Evolutionary conservation across 805 yeast species (phyloP).

Genomic region (Suhomyces vadensis): DNA sequence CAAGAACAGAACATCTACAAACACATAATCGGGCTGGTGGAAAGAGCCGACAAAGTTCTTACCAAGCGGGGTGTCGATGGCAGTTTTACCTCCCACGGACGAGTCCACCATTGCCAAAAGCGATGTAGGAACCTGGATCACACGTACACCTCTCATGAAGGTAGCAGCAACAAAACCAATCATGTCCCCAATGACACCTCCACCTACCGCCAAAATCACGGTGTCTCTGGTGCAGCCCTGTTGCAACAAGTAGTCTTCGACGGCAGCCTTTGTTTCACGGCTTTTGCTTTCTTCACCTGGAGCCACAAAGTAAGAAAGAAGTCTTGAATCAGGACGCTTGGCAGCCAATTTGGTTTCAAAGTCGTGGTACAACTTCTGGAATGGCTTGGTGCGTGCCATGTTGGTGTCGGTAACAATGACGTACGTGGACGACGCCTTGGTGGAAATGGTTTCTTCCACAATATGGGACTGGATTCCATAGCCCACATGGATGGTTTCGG

Average conservation of each 20-base stretch:
- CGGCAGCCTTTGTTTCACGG: constrained; percentile 84
- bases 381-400: constrained; percentile 65
- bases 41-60: constrained; percentile 96
- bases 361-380: constrained; percentile 44
- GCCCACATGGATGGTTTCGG: constrained; percentile 87
- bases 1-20: constrained; percentile 84
- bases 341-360: constrained; percentile 40
- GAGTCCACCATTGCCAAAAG: constrained; percentile 96
- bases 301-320: constrained; percentile 71
- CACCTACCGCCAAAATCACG: constrained; percentile 91
- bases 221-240: constrained; percentile 96
- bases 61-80: constrained; percentile 94
- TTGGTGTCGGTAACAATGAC: constrained; percentile 88
- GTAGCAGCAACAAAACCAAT: constrained; percentile 99
- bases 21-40: constrained; percentile 91
- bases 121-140: constrained; percentile 92
- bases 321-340: constrained; percentile 56
- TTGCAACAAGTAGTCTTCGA: constrained; percentile 81
- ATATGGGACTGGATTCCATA: constrained; percentile 75
- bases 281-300: constrained; percentile 94
- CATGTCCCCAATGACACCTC: constrained; percentile 99
- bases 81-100: constrained; percentile 97
- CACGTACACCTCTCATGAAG: constrained; percentile 96
- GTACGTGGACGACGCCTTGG: constrained; percentile 82
- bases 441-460: constrained; percentile 60